Base-by-base conservation (phyloP, 2,329 filamentous ascomycete species). In the Aspergillus uvarum region DNA sequence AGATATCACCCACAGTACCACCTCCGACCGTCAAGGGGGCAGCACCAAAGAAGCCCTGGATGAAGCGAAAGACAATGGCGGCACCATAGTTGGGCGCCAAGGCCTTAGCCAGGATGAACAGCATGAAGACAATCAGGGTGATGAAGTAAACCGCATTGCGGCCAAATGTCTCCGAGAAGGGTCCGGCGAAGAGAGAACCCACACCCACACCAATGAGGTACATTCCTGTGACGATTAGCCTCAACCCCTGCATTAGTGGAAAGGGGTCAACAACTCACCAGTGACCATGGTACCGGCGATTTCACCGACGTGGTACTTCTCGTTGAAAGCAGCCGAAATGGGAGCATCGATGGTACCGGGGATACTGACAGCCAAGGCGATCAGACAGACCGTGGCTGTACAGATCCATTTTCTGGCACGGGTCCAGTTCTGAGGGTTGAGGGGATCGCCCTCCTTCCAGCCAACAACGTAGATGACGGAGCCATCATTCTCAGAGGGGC, bases 291-390 rank as follows among this genome's bases (percentile, higher is more conserved):
- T 42, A 16, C 51, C 51, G 16, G 51, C 51, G 6, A 53, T 53
- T 14, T 35, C 31, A 21, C 51, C 51, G 10, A 53, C 51, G 24
- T 42, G 21, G 29, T 53, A 53, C 32, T 53, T 35, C 26, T 53
- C 35, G 21, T 53, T 53, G 35, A 53, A 53, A 14, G 51, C 51
- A 5, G 38, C 32, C 1, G 51, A 53, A 3, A 53, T 26, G 5
- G 51, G 51, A 19, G 51, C 51, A 24, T 53, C 51, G 19, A 53
- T 53, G 35, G 51, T 53, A 24, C 51, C 51, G 14, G 51, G 51
- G 8, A 53, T 53, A 24, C 19, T 44, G 16, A 53, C 42, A 26
- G 51, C 51, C 51, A 53, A 19, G 35, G 51, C 51, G 8, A 53
- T 53, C 7, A 53, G 22, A 44, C 51, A 53, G 22, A 42, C 42